Percentiles rank a stretch among this genome's conserved stretches.
phyloP scores from a whole-genome alignment of 2,329 filamentous ascomycete species.

The Aspergillus versicolor region DNA sequence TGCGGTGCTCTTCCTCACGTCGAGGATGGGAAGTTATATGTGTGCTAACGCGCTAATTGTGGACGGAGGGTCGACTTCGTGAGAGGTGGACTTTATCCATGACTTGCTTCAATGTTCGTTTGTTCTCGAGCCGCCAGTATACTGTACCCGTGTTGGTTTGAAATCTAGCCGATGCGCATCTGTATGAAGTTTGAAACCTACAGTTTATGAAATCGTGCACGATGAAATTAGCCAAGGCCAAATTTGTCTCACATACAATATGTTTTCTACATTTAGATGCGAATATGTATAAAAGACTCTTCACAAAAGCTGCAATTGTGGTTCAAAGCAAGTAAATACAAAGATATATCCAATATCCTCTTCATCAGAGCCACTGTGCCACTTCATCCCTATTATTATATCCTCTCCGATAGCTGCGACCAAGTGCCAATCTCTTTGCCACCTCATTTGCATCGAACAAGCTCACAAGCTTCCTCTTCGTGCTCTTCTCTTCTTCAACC shows the following conservation, averaged over 20 bases:
- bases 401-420: neutral
- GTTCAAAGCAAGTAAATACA: neutral
- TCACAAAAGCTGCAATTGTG: no score
- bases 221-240: no score
- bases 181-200: no score
- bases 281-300: neutral
- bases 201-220: no score
- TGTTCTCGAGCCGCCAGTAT: no score
- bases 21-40: conserved; percentile 45
- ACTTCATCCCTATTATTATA: conserved; percentile 14
- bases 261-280: neutral
- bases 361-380: neutral
- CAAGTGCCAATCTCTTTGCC: conserved; percentile 48
- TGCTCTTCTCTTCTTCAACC: conserved; percentile 17
- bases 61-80: conserved; percentile 28
- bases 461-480: conserved; percentile 55
- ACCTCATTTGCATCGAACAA: conserved; percentile 63
- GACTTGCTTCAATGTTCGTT: no score
- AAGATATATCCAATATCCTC: neutral
- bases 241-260: no score
- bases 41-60: conserved; percentile 35
- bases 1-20: conserved; percentile 45
- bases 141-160: no score
- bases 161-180: no score
- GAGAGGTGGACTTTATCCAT: neutral